Evolutionary conservation across 2,329 filamentous ascomycete genomes (phyloP), one percentile per base, ranked within the genome.

Genomic region (Paecilomyces sp.): DNA sequence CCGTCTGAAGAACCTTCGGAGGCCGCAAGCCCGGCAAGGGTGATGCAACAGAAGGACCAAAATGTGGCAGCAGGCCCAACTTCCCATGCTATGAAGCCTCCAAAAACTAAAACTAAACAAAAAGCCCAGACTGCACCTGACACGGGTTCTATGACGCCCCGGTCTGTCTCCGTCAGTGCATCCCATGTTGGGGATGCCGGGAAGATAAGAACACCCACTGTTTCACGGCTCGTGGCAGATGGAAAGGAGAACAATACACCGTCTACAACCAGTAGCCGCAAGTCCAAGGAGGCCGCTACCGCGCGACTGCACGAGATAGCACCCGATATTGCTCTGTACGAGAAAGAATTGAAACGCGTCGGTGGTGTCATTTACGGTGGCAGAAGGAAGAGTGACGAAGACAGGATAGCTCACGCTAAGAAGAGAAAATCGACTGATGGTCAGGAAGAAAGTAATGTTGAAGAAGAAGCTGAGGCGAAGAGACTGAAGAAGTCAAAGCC

Each of bases 281-380:
- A 91, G 67, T 93, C 94, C 13, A 99, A 97, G 72, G 87, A 89
- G 50, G 88, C 89, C 69, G 94, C 94, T 12, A 78, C 88, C n/a
- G 85, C 87, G 34, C 87, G 85, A 64, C 77, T 97, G 7, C 90
- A 94, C 58, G 83, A 85, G 36, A 80, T 93, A 60, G 92, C 90
- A 0, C 84, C 88, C 0, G 94, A 99, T 70, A 92, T 97, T 68
- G 88, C 88, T 1, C 79, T 95, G 33, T 99, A 94, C 69, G 89
- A 97, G 70, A 96, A 94, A 71, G 94, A 99, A 76, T 91, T 85
- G 79, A 97, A 96, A 77, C 86, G 94, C 22, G 84, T 83, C 54
- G 86, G 86, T 13, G 86, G 86, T 50, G 83, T 88, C 3, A 77
- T 85, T 11, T 83, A 87, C 64, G 85, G 85, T 30, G 81, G 83